Evolutionary conservation across 345 rosid species (phyloP), one percentile per base, ranked within the genome.

Genomic region (Salix suchowensis): DNA sequence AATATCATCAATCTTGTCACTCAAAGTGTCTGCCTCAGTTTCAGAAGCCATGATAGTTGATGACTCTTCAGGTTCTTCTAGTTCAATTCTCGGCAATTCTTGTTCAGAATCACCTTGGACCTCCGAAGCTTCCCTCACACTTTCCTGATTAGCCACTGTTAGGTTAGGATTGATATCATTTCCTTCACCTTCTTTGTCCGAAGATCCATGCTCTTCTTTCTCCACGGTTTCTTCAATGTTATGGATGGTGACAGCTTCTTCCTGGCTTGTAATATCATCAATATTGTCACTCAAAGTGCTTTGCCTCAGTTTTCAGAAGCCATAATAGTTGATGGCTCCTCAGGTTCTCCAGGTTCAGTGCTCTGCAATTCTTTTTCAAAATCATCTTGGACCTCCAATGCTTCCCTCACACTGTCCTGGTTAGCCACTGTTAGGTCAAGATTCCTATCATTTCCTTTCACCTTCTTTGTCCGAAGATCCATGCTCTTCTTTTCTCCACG

Each of bases 341-440:
- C 80, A 75, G 72, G 30, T 26, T 50, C 74, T 64, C 28, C 76
- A 26, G 46, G 34, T 48, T 72, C 79, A 34, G 21, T 37, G 24
- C 69, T 11, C n/a, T 2, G 60, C 24, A 39, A 7, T 39, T 39
- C 42, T 39, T 39, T 8, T 39, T 39, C 42, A 39, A 2, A 39
- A 39, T 39, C 42, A 0, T 8, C 42, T 39, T 39, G 42, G 42
- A 8, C 10, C 11, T n/a, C n/a, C 11, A 14, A 19, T 60, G 15
- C 4, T 26, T 60, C 65, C 24, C 3, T 60, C 4, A 7, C 24
- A 24, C 30, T 60, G 1, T 60, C 24, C 1, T 2, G 10, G 12
- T 0, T 2, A 19, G 30, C n/a, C 14, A 19, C 8, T 2, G 24
- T 7, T 60, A 60, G 65, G 24, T 23, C 3, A 19, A 26, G 64